phyloP scores from a whole-genome alignment of 805 yeast genomes.

The Metschnikowia bowlesiae region DNA sequence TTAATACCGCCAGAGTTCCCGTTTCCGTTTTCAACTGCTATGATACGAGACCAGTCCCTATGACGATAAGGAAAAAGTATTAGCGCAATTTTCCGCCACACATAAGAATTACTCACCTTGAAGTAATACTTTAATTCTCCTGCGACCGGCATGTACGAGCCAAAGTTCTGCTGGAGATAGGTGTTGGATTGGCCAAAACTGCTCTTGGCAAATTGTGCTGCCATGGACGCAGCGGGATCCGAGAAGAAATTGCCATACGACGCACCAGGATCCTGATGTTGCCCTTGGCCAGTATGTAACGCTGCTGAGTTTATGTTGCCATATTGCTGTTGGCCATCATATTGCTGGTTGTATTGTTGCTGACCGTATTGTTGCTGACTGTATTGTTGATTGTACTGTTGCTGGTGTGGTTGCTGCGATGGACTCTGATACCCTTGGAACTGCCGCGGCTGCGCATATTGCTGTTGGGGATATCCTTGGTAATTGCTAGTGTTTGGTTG shows the following conservation, averaged over 20 bases:
- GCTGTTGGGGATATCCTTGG: slow-evolving; percentile 12
- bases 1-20: slow-evolving; percentile 22
- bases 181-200: slow-evolving; percentile 81
- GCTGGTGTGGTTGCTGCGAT: slow-evolving; percentile 18
- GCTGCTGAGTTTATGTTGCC: background rate
- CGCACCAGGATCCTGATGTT: slow-evolving; percentile 17
- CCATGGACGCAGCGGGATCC: slow-evolving; percentile 80
- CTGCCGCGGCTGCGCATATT: slow-evolving; percentile 17
- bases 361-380: slow-evolving; percentile 15
- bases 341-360: slow-evolving; percentile 16
- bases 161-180: slow-evolving; percentile 69
- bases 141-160: slow-evolving; percentile 44
- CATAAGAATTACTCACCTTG: slow-evolving; percentile 87
- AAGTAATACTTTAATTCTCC: slow-evolving; percentile 77
- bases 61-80: slow-evolving; percentile 84
- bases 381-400: slow-evolving; percentile 18
- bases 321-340: slow-evolving; percentile 14
- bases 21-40: slow-evolving; percentile 20
- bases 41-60: slow-evolving; percentile 71
- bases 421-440: slow-evolving; percentile 6
- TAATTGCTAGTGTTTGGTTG: background rate
- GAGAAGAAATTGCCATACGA: slow-evolving; percentile 46
- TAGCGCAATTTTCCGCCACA: slow-evolving; percentile 62
- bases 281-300: slow-evolving; percentile 15
- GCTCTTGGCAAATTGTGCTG: slow-evolving; percentile 80